These are phyloP conservation scores for Aspergillus fijiensis DNA, from an alignment of 2,329 filamentous ascomycete species.

Conservation along the genomic window DNA sequence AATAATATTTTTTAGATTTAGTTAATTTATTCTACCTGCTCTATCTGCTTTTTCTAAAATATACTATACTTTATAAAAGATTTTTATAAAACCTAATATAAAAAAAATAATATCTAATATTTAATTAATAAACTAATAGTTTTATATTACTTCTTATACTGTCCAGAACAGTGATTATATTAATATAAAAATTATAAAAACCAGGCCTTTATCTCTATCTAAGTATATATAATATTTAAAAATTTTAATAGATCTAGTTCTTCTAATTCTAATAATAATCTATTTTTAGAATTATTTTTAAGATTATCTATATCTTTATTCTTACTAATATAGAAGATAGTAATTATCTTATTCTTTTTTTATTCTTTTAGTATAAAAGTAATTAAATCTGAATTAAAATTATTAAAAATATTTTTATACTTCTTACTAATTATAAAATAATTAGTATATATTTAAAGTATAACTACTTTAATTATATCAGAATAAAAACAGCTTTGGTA, in stretches of 20 bases:
- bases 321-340: not conserved
- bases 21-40: too few relatives aligned
- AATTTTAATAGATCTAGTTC: not conserved
- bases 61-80: not conserved
- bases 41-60: not conserved
- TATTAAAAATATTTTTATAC: slow-evolving; percentile 2
- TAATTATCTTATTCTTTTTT: not conserved
- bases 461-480: not conserved
- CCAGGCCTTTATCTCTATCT: not conserved
- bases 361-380: not conserved
- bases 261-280: not conserved
- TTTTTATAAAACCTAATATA: too few relatives aligned
- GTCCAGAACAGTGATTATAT: not conserved
- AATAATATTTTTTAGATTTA: too few relatives aligned
- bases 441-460: slow-evolving; percentile 5
- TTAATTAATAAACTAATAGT: not conserved
- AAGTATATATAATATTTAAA: not conserved
- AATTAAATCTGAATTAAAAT: not conserved
- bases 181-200: not conserved
- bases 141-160: not conserved
- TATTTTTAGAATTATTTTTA: not conserved
- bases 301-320: not conserved
- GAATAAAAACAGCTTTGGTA: not conserved
- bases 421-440: slow-evolving; percentile 1
- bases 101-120: too few relatives aligned